These are phyloP conservation scores for Plantago major DNA, from an alignment of 257 asterid species.

Conservation along the genomic window DNA sequence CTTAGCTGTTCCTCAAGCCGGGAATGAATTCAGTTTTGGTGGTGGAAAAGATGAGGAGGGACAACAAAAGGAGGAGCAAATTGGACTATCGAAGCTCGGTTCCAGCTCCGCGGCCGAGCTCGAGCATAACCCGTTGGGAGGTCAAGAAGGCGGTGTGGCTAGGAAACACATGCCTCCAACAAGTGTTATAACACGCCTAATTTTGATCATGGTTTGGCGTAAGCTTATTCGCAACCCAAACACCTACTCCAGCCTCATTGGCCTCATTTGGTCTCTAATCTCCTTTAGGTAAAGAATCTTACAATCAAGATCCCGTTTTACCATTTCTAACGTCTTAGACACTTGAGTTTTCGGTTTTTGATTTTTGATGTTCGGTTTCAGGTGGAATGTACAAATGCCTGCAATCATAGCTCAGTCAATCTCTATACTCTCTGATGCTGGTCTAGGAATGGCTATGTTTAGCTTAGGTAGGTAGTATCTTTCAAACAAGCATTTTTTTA, in stretches of 20 bases:
- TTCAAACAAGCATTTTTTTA: conserved; percentile 2
- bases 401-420: conserved; percentile 56
- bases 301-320: conserved; percentile 4
- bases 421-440: conserved; percentile 83
- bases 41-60: conserved; percentile 60
- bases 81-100: conserved; percentile 54
- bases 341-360: neutral
- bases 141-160: conserved; percentile 34
- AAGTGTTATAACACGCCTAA: conserved; percentile 94
- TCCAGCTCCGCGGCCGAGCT: conserved; percentile 44
- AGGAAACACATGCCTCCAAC: conserved; percentile 94
- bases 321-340: conserved; percentile 4
- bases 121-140: conserved; percentile 40
- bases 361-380: conserved; percentile 19
- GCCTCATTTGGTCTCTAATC: conserved; percentile 81
- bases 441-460: conserved; percentile 99
- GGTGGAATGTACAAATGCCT: conserved; percentile 96
- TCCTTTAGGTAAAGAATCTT: conserved; percentile 45
- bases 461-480: conserved; percentile 58
- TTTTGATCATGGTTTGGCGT: conserved; percentile 98
- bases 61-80: conserved; percentile 48
- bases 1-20: conserved; percentile 48
- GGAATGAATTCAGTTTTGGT: conserved; percentile 69
- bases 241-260: conserved; percentile 94
- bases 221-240: conserved; percentile 95